Evolutionary conservation across 441 rosid species (phyloP).

Genomic region (Monsonia emarginata): DNA sequence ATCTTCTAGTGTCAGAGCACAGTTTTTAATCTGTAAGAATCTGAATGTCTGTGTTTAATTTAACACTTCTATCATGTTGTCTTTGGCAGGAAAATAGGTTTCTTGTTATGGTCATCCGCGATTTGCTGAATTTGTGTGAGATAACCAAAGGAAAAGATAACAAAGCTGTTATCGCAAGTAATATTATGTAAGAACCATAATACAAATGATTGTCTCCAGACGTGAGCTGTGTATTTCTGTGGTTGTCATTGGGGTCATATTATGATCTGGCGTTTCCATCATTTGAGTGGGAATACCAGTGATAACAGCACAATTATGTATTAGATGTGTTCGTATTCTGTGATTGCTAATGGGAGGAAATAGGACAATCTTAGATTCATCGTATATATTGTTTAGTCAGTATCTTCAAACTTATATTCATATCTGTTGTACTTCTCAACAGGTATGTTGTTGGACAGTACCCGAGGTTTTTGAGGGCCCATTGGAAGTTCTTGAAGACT

Average conservation of each 20-base stretch:
- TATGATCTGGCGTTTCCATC: neutral
- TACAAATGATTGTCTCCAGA: neutral
- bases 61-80: neutral
- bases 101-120: conserved; percentile 98
- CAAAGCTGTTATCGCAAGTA: conserved; percentile 98
- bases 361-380: neutral
- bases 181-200: conserved; percentile 72
- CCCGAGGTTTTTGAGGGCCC: conserved; percentile 99
- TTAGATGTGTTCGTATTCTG: neutral
- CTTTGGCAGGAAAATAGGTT: conserved; percentile 87
- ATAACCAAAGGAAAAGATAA: conserved; percentile 97
- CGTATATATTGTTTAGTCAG: neutral
- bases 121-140: conserved; percentile 91
- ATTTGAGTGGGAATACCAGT: neutral
- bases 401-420: neutral
- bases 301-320: neutral
- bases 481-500: conserved; percentile 97
- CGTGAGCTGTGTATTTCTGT: neutral
- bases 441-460: conserved; percentile 99
- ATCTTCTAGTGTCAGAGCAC: neutral
- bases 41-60: neutral
- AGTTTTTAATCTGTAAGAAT: neutral
- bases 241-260: conserved; percentile 6
- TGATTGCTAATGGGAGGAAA: neutral
- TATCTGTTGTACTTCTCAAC: conserved; percentile 17